phyloP scores from a whole-genome alignment of 306 rosid species.

The Argentina anserina region DNA sequence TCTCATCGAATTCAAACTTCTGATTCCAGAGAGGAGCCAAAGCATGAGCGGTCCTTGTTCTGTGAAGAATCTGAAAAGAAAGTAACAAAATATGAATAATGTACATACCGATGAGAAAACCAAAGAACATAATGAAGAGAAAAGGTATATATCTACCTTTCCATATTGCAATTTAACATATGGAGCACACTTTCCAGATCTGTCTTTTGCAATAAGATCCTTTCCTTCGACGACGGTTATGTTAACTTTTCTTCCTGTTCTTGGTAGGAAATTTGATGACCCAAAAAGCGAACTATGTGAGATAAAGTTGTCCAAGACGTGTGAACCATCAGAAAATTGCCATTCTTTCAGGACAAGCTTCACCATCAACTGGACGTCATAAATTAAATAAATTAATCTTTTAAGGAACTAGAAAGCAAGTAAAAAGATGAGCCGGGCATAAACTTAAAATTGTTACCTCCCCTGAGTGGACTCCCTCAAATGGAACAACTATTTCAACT shows the following conservation, averaged over 20 bases:
- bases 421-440: neutral
- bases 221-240: constrained; percentile 77
- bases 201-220: constrained; percentile 65
- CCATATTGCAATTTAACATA: constrained; percentile 86
- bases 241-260: constrained; percentile 80
- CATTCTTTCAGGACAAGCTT: constrained; percentile 76
- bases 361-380: constrained; percentile 63
- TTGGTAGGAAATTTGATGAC: constrained; percentile 57
- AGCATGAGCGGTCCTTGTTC: constrained; percentile 54
- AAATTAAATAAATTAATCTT: constrained; percentile 3
- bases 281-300: constrained; percentile 53
- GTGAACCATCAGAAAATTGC: constrained; percentile 92
- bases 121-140: constrained; percentile 2
- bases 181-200: constrained; percentile 58
- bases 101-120: constrained; percentile 3
- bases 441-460: constrained; percentile 54
- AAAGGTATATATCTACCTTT: constrained; percentile 52
- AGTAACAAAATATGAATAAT: constrained; percentile 19
- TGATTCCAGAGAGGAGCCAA: constrained; percentile 71
- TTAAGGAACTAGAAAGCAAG: neutral
- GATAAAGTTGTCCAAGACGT: constrained; percentile 45
- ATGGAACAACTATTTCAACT: constrained; percentile 90
- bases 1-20: constrained; percentile 77
- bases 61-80: constrained; percentile 53
- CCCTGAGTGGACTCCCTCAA: constrained; percentile 67